Conservation (phyloP, 2,329 filamentous ascomycete species). For the Apiospora phragmitis region DNA sequence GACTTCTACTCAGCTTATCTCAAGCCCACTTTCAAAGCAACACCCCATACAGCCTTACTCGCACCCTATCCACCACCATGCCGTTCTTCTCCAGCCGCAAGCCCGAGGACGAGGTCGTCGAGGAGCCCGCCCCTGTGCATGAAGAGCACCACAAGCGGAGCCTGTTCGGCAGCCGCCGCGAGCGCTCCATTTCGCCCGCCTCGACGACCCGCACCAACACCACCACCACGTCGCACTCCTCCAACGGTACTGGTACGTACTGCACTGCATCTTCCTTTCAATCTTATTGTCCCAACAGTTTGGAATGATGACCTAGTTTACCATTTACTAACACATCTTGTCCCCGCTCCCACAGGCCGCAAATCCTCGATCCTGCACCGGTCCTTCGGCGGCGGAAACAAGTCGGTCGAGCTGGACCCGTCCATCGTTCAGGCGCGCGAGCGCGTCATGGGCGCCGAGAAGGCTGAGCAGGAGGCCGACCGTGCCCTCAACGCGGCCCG, state of each 20-base stretch:
- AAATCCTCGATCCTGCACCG: conserved; percentile 42
- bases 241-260: conserved; percentile 12
- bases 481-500: conserved; percentile 60
- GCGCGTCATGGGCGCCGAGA: conserved; percentile 62
- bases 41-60: not conserved
- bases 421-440: conserved; percentile 62
- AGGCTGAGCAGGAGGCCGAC: conserved; percentile 65
- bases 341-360: conserved; percentile 25
- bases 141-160: conserved; percentile 36
- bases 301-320: too few relatives aligned
- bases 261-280: not conserved
- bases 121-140: conserved; percentile 49
- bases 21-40: not conserved
- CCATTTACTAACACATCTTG: conserved; percentile 10
- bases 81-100: conserved; percentile 33
- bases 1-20: not conserved
- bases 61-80: conserved; percentile 22
- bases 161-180: conserved; percentile 38
- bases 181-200: conserved; percentile 32
- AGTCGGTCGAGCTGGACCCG: conserved; percentile 55
- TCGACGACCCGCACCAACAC: conserved; percentile 23
- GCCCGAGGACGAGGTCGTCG: conserved; percentile 37
- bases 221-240: conserved; percentile 24
- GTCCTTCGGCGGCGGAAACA: conserved; percentile 44
- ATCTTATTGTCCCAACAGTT: not conserved